phyloP scores from a whole-genome alignment of 352 stramenopile genomes.

The Phytopythium oedochilum region DNA sequence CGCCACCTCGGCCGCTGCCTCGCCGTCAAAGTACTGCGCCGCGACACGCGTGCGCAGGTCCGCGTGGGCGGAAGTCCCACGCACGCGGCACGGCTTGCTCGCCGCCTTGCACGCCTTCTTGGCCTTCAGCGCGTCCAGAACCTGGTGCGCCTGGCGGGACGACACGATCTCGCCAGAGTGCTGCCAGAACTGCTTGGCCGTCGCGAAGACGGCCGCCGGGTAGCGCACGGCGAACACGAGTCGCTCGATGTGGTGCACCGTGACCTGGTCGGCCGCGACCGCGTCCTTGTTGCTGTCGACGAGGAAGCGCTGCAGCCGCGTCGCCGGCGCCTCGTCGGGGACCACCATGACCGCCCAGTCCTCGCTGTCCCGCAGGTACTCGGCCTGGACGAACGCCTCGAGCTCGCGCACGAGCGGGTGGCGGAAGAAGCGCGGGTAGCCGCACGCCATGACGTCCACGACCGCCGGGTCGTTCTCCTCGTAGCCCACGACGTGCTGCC shows the following conservation, averaged over 20 bases:
- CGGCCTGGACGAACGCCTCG: slow-evolving; percentile 19
- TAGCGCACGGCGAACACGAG: slow-evolving; percentile 74
- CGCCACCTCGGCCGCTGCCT: background rate
- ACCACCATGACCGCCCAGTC: slow-evolving; percentile 38
- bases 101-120: slow-evolving; percentile 1
- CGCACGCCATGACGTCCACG: slow-evolving; percentile 70
- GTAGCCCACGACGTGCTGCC: slow-evolving; percentile 88
- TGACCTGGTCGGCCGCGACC: slow-evolving; percentile 22
- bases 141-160: slow-evolving; percentile 71
- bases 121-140: slow-evolving; percentile 46
- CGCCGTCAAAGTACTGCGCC: slow-evolving; percentile 37
- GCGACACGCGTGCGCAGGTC: slow-evolving; percentile 48
- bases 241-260: slow-evolving; percentile 36
- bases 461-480: slow-evolving; percentile 78
- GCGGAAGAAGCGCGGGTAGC: slow-evolving; percentile 93
- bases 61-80: slow-evolving; percentile 21
- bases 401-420: slow-evolving; percentile 83
- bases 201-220: slow-evolving; percentile 29
- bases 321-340: slow-evolving; percentile 49
- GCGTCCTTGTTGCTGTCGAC: slow-evolving; percentile 22
- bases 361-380: slow-evolving; percentile 7
- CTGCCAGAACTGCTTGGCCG: slow-evolving; percentile 90
- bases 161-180: slow-evolving; percentile 91
- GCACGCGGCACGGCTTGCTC: slow-evolving; percentile 4
- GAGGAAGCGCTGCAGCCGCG: slow-evolving; percentile 71